Evolutionary conservation across 495 filamentous ascomycete species (phyloP), one percentile per base, ranked within the genome.

Genomic region (Aspergillus nanangensis): DNA sequence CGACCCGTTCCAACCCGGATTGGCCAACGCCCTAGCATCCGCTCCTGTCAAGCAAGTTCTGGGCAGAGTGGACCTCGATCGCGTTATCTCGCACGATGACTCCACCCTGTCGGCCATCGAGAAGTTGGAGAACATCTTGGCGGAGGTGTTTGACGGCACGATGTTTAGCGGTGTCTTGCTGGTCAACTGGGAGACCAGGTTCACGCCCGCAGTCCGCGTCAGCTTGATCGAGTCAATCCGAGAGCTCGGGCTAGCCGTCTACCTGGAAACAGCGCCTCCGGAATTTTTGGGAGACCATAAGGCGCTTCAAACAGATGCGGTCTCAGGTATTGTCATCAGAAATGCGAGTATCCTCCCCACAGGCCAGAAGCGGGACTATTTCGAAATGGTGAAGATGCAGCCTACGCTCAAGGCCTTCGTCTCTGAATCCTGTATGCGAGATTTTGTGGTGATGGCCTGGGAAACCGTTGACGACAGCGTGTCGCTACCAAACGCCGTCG

Each of bases 391-490:
- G 10, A 49, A 57, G 2, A 51, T 77, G 34, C 69, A 67, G 35
- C 41, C 67, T 5, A 65, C 71, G 1, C 71, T 77, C 49, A 77
- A 78, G 41, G 74, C 75, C 1, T 76, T 80, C 39, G 76, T 78
- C 14, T 76, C 72, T 1, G 74, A 80, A 50, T 58, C 71, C 18
- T 76, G 71, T 37, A 57, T 71, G 53, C 54, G 71, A 46, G 68
- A 71, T 33, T 76, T 76, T 51, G 60, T 66, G 1, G 68, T 73
- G 1, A 55, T 70, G 45, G 60, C 61, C 1, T 81, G 79, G 79
- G 79, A 83, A 47, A 79, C 73, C 3, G 54, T 81, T 2, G 69
- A 77, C 37, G 66, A 81, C 45, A 60, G 71, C 32, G 67, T 62
- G 0, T 35, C 49, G 17, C 32, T 77, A 8, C 61, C 70, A 1